Evolutionary conservation across 371 early-diverging fungal species (phyloP), one percentile per base, ranked within the genome.

Genomic region (Fennellomyces sp.): DNA sequence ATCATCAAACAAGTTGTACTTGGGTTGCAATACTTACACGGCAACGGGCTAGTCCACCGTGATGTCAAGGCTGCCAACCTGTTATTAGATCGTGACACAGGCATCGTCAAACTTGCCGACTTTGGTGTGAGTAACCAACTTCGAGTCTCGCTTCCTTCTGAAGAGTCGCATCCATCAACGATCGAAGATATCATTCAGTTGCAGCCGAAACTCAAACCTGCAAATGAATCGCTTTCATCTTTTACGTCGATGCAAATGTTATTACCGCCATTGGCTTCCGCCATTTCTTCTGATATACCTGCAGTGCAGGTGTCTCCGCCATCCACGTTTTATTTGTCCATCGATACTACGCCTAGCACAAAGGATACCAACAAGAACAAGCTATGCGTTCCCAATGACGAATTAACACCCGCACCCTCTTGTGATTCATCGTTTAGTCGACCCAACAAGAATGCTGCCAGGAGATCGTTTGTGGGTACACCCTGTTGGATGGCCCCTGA

Each of bases 11-110:
- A 97, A 63, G 93, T 95, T 11, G 75, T 94, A 42, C 75, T 79
- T 17, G 97, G 97, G 0, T 79, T 98, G 21, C 82, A 83, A 6
- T 98, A 97, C 73, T 80, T 98, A 25, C 97, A 98, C 70, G 86
- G 87, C 42, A 90, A 88, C 35, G 88, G 87, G 12, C 91, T 98
- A 55, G 94, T 98, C 54, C 99, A 98, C 66, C 87, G 99, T 23
- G 99, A 98, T 65, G 92, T 98, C 63, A 98, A 98, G 79, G 91
- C 93, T 83, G 80, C 63, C 68, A 99, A 99, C 73, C 81, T 98
- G 42, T 75, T 98, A 45, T 67, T 99, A 28, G 86, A 90, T 61
- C 94, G 94, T 39, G 88, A 65, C 52, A 67, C 72, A 19, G 79
- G 79, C 0, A 50, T 66, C 13, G 70, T 79, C 2, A 75, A 75